Percentiles rank a stretch among this genome's conserved stretches.
Evolutionary conservation across 2,329 filamentous ascomycete genomes (phyloP).

Genomic region (Monilinia fructigena): DNA sequence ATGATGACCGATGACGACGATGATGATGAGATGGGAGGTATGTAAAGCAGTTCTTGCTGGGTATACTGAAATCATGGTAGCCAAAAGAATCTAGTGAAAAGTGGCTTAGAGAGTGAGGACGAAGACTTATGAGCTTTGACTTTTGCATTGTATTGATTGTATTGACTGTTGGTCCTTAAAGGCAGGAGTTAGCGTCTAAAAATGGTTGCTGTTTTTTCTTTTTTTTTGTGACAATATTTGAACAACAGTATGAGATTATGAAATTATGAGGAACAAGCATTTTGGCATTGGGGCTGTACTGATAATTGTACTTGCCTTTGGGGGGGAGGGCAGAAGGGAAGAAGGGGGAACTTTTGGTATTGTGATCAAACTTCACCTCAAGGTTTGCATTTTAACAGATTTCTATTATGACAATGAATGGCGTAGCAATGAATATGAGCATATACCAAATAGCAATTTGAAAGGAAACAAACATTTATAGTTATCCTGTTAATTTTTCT

Average conservation of each 20-base stretch:
- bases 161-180: not conserved
- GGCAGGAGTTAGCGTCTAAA: constrained; percentile 11
- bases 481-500: too few species aligned
- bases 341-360: not conserved
- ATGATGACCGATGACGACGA: constrained; percentile 35
- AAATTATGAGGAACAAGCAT: constrained; percentile 8
- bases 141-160: constrained; percentile 7
- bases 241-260: not conserved
- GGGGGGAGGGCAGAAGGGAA: too few species aligned
- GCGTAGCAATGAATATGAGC: not conserved
- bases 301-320: constrained; percentile 1
- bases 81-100: not conserved
- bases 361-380: constrained; percentile 1
- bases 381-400: constrained; percentile 1
- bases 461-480: not conserved
- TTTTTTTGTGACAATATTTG: constrained; percentile 12
- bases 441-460: constrained; percentile 1
- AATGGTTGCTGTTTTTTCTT: not conserved
- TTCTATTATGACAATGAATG: constrained; percentile 1
- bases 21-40: constrained; percentile 31
- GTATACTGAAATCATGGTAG: not conserved
- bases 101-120: not conserved
- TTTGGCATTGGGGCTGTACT: not conserved
- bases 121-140: not conserved
- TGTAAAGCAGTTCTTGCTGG: not conserved